Conservation (phyloP, 352 stramenopile genomes). For the Phytophthora niederhauseri region DNA sequence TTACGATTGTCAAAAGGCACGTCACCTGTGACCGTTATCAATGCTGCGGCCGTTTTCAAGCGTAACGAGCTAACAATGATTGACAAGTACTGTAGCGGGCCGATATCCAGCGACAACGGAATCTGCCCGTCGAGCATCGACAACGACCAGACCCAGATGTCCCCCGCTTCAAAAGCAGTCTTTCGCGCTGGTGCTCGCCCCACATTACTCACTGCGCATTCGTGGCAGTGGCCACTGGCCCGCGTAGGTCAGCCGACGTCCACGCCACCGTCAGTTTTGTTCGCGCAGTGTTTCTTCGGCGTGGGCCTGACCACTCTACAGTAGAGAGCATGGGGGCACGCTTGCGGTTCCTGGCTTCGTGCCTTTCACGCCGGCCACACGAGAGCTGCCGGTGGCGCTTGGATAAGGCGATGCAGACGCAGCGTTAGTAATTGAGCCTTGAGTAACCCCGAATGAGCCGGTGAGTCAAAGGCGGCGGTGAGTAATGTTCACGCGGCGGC, state of each 20-base stretch:
- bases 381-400: conserved; percentile 5
- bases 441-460: conserved; percentile 17
- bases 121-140: background rate
- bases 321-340: background rate
- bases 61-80: background rate
- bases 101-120: background rate
- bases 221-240: conserved; percentile 11
- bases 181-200: conserved; percentile 22
- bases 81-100: background rate
- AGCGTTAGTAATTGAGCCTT: conserved; percentile 26
- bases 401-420: conserved; percentile 11
- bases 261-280: conserved; percentile 5
- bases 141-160: background rate
- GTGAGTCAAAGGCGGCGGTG: conserved; percentile 19
- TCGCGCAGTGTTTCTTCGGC: conserved; percentile 20
- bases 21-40: background rate
- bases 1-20: background rate
- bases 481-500: conserved; percentile 16
- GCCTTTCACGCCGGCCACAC: conserved; percentile 4
- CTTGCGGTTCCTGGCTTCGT: background rate
- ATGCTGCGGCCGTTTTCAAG: background rate
- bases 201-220: conserved; percentile 21
- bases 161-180: conserved; percentile 15
- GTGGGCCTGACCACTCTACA: conserved; percentile 15
- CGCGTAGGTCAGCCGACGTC: background rate